These are phyloP conservation scores for Pugionium dolabratum DNA, from an alignment of 345 rosid species.

Conservation along the genomic window DNA sequence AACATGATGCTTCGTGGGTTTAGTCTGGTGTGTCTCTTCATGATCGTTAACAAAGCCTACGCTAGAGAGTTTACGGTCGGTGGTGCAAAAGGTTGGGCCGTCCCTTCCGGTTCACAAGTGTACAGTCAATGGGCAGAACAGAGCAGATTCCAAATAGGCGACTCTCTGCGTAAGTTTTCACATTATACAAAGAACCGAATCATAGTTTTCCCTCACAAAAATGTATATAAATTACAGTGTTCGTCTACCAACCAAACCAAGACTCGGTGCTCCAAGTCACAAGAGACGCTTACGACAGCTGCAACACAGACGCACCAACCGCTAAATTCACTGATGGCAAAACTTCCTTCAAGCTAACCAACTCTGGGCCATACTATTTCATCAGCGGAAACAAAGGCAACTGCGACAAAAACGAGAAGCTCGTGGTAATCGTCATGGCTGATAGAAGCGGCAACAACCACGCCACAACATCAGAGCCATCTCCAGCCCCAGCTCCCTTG, in stretches of 20 bases:
- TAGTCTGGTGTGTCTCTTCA: constrained; percentile 41
- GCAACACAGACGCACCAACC: constrained; percentile 42
- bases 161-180: constrained; percentile 64
- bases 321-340: constrained; percentile 51
- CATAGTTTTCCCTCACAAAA: background rate
- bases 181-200: background rate
- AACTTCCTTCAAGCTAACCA: constrained; percentile 54
- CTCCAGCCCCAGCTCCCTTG: constrained; percentile 58
- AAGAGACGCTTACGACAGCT: constrained; percentile 51
- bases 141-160: constrained; percentile 75
- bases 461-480: constrained; percentile 31
- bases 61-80: constrained; percentile 70
- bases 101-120: constrained; percentile 44
- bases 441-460: constrained; percentile 53
- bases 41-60: constrained; percentile 43
- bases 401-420: constrained; percentile 62
- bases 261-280: constrained; percentile 65
- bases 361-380: constrained; percentile 60
- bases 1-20: constrained; percentile 34
- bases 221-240: constrained; percentile 48
- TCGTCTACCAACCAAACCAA: constrained; percentile 47
- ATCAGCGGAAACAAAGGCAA: constrained; percentile 65
- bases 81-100: constrained; percentile 64
- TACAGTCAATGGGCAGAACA: constrained; percentile 73
- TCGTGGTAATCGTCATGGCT: constrained; percentile 62